These are phyloP conservation scores for Cytospora chrysosperma DNA, from an alignment of 2,329 filamentous ascomycete genomes.

Conservation along the genomic window DNA sequence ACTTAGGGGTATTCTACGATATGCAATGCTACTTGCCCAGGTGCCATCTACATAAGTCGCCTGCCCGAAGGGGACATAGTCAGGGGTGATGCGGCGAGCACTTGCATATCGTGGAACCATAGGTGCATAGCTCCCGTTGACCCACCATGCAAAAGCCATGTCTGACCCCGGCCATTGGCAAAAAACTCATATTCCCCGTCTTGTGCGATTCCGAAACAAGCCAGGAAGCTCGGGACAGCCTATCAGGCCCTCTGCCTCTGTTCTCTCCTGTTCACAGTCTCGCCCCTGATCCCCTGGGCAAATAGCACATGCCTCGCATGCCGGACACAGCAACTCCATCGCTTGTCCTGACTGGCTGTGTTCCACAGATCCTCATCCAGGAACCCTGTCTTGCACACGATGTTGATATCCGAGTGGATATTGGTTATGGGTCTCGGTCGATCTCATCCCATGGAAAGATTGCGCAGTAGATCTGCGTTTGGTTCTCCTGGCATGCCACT, in stretches of 20 bases:
- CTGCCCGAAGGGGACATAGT: slow-evolving; percentile 24
- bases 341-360: slow-evolving; percentile 37
- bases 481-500: background rate
- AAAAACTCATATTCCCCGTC: slow-evolving; percentile 28
- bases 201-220: slow-evolving; percentile 37
- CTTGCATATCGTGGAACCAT: slow-evolving; percentile 20
- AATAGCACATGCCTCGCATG: slow-evolving; percentile 42
- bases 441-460: slow-evolving; percentile 15
- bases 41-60: slow-evolving; percentile 4
- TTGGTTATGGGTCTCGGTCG: slow-evolving; percentile 24
- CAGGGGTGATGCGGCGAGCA: slow-evolving; percentile 25
- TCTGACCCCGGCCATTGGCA: slow-evolving; percentile 17
- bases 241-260: slow-evolving; percentile 31
- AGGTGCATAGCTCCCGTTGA: slow-evolving; percentile 9
- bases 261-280: slow-evolving; percentile 25
- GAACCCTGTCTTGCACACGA: slow-evolving; percentile 29
- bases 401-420: slow-evolving; percentile 23
- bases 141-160: slow-evolving; percentile 13
- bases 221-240: slow-evolving; percentile 30
- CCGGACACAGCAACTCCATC: slow-evolving; percentile 34
- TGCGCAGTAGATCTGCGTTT: background rate
- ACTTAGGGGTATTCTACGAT: background rate
- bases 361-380: slow-evolving; percentile 27
- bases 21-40: slow-evolving; percentile 9
- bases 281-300: slow-evolving; percentile 32